A percentile compares a stretch with the other conserved stretches of the same genome.
Conservation (phyloP, 2,329 filamentous ascomycete genomes). For the Fusarium austroafricanum region DNA sequence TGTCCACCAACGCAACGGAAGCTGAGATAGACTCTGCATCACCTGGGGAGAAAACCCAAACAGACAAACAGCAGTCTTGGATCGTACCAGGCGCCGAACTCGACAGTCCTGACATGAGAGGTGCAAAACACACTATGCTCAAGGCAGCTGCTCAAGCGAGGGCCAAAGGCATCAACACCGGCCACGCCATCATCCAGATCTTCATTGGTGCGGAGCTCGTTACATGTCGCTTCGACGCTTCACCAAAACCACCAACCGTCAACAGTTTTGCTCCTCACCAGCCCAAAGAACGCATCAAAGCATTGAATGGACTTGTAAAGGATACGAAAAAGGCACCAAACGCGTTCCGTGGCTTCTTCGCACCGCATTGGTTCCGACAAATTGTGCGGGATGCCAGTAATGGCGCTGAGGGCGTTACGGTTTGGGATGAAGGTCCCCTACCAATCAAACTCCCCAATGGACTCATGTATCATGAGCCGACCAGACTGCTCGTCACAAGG, state of each 20-base stretch:
- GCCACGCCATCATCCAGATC: neutral
- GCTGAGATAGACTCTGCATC: too few species aligned
- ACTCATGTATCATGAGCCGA: neutral
- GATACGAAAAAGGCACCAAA: neutral
- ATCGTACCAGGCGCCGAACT: neutral
- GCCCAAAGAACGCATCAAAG: too few species aligned
- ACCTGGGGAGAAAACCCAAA: neutral
- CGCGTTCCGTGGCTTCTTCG: neutral
- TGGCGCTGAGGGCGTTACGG: neutral
- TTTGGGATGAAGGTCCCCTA: neutral
- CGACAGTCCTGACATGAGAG: neutral
- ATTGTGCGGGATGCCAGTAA: neutral
- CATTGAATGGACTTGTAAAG: neutral
- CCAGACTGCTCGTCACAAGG: neutral
- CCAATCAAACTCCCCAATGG: neutral
- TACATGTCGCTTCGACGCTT: neutral
- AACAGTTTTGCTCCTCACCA: too few species aligned
- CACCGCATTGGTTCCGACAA: neutral
- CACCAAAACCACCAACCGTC: neutral
- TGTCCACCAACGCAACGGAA: too few species aligned
- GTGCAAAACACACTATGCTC: neutral
- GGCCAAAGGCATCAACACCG: neutral
- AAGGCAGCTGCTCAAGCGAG: neutral
- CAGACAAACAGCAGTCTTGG: neutral
- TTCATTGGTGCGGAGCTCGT: neutral